These are phyloP conservation scores for Xylaria sp. DNA, from an alignment of 2,329 filamentous ascomycete species.

Conservation along the genomic window DNA sequence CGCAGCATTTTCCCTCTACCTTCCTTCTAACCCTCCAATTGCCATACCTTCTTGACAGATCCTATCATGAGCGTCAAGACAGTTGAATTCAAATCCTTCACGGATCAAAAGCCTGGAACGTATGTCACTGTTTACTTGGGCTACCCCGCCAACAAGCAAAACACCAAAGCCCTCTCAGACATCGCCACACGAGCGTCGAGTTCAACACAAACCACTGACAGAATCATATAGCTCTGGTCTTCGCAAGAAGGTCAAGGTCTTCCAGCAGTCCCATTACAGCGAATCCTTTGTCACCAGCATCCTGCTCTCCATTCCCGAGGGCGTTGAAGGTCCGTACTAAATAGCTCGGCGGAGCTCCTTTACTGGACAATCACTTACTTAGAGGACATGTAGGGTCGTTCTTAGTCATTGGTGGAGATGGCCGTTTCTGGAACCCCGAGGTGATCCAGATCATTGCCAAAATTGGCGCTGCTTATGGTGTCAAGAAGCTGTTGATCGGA, in stretches of 20 bases:
- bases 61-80: conserved; percentile 74
- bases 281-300: conserved; percentile 96
- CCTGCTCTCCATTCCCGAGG: conserved; percentile 95
- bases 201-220: conserved; percentile 31
- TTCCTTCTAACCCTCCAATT: conserved; percentile 12
- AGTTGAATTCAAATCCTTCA: conserved; percentile 84
- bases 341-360: background rate
- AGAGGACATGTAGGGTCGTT: conserved; percentile 65
- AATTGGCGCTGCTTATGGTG: conserved; percentile 95
- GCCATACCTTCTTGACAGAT: background rate
- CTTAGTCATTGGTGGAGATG: conserved; percentile 97
- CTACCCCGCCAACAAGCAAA: conserved; percentile 48
- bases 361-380: conserved; percentile 20
- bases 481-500: conserved; percentile 98
- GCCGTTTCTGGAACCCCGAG: conserved; percentile 96
- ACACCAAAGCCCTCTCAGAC: background rate
- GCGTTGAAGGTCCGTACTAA: conserved; percentile 72
- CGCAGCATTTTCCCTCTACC: conserved; percentile 6
- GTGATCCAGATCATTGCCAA: conserved; percentile 97
- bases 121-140: conserved; percentile 65
- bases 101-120: conserved; percentile 99
- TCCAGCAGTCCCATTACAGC: conserved; percentile 94
- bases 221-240: conserved; percentile 84
- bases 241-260: conserved; percentile 98
- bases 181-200: background rate